Base-by-base conservation (phyloP, 1,139 yeast genomes). In the Suhomyces terraborum region DNA sequence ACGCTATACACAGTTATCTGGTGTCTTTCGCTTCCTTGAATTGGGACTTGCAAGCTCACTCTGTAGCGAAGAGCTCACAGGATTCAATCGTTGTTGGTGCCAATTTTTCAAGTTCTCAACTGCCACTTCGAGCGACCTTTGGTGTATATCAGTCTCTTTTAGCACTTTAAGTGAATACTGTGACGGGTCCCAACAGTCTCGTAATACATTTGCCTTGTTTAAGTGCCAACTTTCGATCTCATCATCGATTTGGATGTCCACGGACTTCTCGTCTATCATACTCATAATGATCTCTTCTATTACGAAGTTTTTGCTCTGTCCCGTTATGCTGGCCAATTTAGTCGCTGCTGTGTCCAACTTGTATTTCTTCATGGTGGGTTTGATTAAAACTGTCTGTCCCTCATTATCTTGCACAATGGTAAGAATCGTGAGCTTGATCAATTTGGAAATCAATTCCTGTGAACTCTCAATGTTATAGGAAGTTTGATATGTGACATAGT, bases 111-210 rank as follows among this genome's bases (percentile, higher is more conserved):
- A 47, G 14, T 43, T 46, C 10, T 35, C 38, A 30, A 43, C 42
- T 1, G 64, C 64, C 16, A 28, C 35, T 4, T 40, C 43, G 31
- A 62, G 43, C 8, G 58, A 54, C 23, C 58, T 45, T 8, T 36
- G 47, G n/a, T 45, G 25, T 8, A 66, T 51, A 34, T 64, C 69
- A 3, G 42, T 46, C 37, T 54, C 58, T 6, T 45, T 38, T 25
- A 69, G 46, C 10, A 64, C 61, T 27, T 47, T 33, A 19, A 67
- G 45, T 9, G 38, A 26, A 31, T 62, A 56, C 18, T 50, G 43
- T 4, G 43, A 46, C 1, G 54, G 47, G 45, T 66, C 64, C 46
- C 53, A 68, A 13, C 67, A 57, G 47, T 70, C 75, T 35, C 75
- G 52, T 12, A 59, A 42, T 7, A 51, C 48, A 7, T 38, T 31